A percentile compares a stretch with the other conserved stretches of the same genome.
These are phyloP conservation scores for Nicotiana sylvestris DNA, from an alignment of 257 asterid species.

Conservation along the genomic window DNA sequence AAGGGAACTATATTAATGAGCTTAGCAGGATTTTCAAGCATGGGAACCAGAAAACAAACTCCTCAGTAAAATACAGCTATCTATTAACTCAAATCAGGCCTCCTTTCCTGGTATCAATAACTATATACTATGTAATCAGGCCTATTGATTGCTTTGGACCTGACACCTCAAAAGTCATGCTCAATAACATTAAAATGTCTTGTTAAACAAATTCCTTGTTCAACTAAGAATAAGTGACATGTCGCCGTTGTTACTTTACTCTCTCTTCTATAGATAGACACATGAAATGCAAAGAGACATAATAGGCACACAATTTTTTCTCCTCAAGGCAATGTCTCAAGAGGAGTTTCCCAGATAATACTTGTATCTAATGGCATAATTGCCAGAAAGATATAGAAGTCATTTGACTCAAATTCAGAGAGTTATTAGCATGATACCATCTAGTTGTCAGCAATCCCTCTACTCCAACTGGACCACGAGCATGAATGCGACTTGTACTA, in stretches of 20 bases:
- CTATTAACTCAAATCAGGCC: not conserved
- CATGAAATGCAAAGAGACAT: not conserved
- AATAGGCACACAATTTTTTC: not conserved
- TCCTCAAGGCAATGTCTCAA: not conserved
- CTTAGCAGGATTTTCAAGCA: not conserved
- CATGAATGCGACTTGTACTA: slow-evolving; percentile 94
- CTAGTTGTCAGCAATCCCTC: slow-evolving; percentile 91
- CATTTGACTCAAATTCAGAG: not conserved
- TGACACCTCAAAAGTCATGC: not conserved
- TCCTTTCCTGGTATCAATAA: not conserved
- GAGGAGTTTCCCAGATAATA: not conserved
- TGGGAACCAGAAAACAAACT: not conserved
- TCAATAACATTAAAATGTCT: not conserved
- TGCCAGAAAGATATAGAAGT: not conserved
- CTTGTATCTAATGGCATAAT: not conserved
- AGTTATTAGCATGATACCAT: slow-evolving; percentile 44
- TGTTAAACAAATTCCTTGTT: not conserved
- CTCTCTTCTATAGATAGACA: too few relatives aligned
- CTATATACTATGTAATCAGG: not conserved
- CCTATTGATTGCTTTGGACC: not conserved
- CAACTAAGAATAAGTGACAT: too few relatives aligned
- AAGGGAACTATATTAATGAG: not conserved
- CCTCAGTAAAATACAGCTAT: not conserved
- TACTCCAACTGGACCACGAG: slow-evolving; percentile 98
- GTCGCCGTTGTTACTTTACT: too few relatives aligned